Base-by-base conservation (phyloP, 1,139 yeast genomes). In the Suhomyces wounanorum region DNA sequence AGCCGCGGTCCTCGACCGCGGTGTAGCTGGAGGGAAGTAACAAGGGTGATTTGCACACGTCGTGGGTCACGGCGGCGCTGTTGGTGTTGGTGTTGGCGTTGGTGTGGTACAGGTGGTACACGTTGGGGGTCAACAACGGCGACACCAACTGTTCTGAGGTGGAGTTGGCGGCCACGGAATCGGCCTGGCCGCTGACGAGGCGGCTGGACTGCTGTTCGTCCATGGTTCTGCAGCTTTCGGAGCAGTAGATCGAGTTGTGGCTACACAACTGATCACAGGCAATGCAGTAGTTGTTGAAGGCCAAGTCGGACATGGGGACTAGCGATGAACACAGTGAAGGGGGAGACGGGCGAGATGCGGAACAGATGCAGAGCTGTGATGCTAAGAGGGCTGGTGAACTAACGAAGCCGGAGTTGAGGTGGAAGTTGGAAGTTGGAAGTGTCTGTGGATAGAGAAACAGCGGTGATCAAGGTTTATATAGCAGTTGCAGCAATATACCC, bases 281-380 rank as follows among this genome's bases (percentile, higher is more conserved):
- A 48, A 83, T 74, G 66, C 89, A 84, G 68, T 80, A 84, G 65
- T 84, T 86, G 67, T 84, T 82, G 66, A 84, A 84, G 41, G 87
- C 86, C 53, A 69, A 67, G 58, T 70, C 74, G 33, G 72, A 64
- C 73, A 69, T 69, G 41, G 40, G 50, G 47, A 35, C 39, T 7
- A 9, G 33, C n/a, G 35, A 38, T 23, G 31, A 11, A 13, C 28
- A 13, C n/a, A 14, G n/a, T 16, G 16, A 3, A 10, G 43, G 26
- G 35, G 8, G 33, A 21, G 3, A 28, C 16, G n/a, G 40, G 18
- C 10, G 23, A 17, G 21, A 36, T 17, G 40, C 31, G n/a, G 31
- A 4, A 28, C 31, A 13, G 31, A 28, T 28, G 31, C 31, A 28
- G 31, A 28, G 31, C 11, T 4, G 31, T 21, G 23, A 21, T 21